Conservation (phyloP, 2,329 filamentous ascomycete genomes). For the Gliomastix tumulicola region DNA sequence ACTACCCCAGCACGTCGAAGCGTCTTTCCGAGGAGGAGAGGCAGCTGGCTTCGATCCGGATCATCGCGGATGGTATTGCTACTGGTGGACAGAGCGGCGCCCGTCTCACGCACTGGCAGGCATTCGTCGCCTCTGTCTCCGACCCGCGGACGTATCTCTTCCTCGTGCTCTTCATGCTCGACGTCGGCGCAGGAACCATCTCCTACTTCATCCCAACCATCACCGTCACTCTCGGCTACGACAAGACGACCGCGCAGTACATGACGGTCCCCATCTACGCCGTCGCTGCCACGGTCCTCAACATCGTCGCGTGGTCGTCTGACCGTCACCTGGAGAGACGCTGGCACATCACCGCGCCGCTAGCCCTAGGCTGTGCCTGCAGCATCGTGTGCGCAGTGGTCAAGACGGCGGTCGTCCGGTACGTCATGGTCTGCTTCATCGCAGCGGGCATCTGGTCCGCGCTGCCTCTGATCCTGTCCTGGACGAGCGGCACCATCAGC, state of each 20-base stretch:
- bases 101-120: conserved; percentile 10
- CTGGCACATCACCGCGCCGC: conserved; percentile 13
- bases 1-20: conserved; percentile 54
- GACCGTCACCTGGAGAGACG: conserved; percentile 15
- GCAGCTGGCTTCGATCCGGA: conserved; percentile 51
- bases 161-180: conserved; percentile 33
- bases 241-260: conserved; percentile 14
- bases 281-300: conserved; percentile 9
- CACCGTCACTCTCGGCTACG: conserved; percentile 13
- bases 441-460: conserved; percentile 16
- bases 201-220: conserved; percentile 29
- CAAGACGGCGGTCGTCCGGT: conserved; percentile 12
- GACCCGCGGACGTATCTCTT: conserved; percentile 38
- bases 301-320: conserved; percentile 11
- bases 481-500: conserved; percentile 16
- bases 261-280: conserved; percentile 17
- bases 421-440: conserved; percentile 8
- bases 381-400: conserved; percentile 15
- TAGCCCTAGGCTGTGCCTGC: conserved; percentile 11
- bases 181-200: conserved; percentile 25
- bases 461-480: conserved; percentile 16
- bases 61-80: conserved; percentile 39
- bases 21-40: conserved; percentile 57
- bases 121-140: conserved; percentile 17
- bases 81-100: conserved; percentile 17